Evolutionary conservation across 192 early-diverging fungal species (phyloP).

Genomic region (Glomus cerebriforme): DNA sequence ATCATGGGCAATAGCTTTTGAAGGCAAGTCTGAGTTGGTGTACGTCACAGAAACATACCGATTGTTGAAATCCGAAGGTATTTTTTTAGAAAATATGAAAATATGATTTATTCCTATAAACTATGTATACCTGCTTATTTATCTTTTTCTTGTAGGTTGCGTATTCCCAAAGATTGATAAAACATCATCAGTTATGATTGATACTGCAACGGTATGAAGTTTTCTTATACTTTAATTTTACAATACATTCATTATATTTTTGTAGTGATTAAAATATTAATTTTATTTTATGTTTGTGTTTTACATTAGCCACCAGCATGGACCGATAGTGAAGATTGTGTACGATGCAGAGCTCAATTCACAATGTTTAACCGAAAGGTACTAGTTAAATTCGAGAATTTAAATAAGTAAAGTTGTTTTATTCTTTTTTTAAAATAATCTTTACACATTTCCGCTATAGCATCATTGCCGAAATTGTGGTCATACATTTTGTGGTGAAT

Average conservation of each 20-base stretch:
- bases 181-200: conserved; percentile 62
- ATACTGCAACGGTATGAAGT: conserved; percentile 76
- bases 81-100: not conserved
- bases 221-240: conserved; percentile 7
- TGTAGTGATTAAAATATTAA: not conserved
- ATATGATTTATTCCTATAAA: not conserved
- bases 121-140: not conserved
- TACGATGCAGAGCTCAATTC: conserved; percentile 89
- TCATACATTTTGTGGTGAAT: conserved; percentile 87
- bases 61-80: conserved; percentile 76
- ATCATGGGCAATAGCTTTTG: conserved; percentile 86
- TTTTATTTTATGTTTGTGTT: conserved; percentile 3
- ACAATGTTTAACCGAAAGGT: conserved; percentile 92
- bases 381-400: not conserved
- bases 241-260: not conserved
- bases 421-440: not conserved
- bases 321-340: conserved; percentile 93
- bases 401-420: not conserved
- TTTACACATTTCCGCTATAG: conserved; percentile 27
- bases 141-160: conserved; percentile 38
- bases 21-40: conserved; percentile 73
- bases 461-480: conserved; percentile 99
- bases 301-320: conserved; percentile 85
- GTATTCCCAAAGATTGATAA: conserved; percentile 73
- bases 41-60: conserved; percentile 83